Conservation (phyloP, 495 filamentous ascomycete species). For the Aspergillus kassunensis region DNA sequence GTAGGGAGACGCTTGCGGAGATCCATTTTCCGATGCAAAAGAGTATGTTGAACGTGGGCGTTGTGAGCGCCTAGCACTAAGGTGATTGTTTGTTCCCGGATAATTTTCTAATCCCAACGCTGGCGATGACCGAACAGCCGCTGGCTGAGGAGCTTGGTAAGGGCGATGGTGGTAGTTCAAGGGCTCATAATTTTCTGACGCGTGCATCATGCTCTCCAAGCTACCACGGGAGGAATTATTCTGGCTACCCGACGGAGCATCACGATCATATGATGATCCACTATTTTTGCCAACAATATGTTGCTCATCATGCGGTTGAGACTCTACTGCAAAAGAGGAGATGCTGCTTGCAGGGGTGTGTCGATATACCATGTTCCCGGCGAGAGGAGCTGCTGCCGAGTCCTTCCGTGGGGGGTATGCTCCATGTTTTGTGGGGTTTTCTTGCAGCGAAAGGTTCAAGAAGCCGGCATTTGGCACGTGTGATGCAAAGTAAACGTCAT, state of each 20-base stretch:
- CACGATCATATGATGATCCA: slow-evolving; percentile 25
- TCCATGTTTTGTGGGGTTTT: slow-evolving; percentile 30
- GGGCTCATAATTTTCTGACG: slow-evolving; percentile 40
- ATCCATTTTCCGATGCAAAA: slow-evolving; percentile 63
- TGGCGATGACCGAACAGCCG: slow-evolving; percentile 11
- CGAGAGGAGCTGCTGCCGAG: slow-evolving; percentile 24
- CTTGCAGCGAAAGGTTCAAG: slow-evolving; percentile 31
- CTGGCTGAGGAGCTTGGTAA: slow-evolving; percentile 21
- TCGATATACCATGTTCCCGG: slow-evolving; percentile 16
- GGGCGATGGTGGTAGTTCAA: slow-evolving; percentile 50
- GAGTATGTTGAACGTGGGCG: slow-evolving; percentile 71
- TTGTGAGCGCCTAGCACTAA: slow-evolving; percentile 48
- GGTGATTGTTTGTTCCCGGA: slow-evolving; percentile 44
- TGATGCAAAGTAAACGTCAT: slow-evolving; percentile 23
- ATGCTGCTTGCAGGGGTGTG: slow-evolving; percentile 38
- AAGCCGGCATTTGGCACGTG: slow-evolving; percentile 25
- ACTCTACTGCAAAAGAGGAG: slow-evolving; percentile 39
- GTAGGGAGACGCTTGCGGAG: slow-evolving; percentile 47
- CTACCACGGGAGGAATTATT: slow-evolving; percentile 39
- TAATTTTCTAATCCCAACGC: slow-evolving; percentile 21
- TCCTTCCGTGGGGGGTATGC: slow-evolving; percentile 40
- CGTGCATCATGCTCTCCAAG: slow-evolving; percentile 33
- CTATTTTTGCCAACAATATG: slow-evolving; percentile 22
- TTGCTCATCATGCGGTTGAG: slow-evolving; percentile 23
- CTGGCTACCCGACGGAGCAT: slow-evolving; percentile 21